Evolutionary conservation across 202 grass and related monocot genomes (phyloP).

Genomic region (Schoenoplectus tabernaemontani): DNA sequence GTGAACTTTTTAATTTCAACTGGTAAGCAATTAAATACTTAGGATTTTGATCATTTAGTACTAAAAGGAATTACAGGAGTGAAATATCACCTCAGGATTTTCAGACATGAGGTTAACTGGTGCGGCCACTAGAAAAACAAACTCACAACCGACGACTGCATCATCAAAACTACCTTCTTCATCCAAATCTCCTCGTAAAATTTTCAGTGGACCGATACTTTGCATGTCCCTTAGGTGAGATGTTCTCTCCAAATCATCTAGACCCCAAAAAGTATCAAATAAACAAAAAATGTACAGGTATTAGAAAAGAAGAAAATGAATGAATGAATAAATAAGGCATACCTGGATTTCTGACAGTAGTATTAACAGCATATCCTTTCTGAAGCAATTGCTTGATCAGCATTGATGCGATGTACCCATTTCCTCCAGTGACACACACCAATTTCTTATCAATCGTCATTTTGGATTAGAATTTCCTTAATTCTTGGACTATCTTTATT

Average conservation of each 20-base stretch:
- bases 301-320: neutral
- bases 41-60: neutral
- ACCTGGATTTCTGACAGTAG: slow-evolving; percentile 72
- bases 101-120: slow-evolving; percentile 40
- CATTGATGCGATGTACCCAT: slow-evolving; percentile 46
- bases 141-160: slow-evolving; percentile 45
- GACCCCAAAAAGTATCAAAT: neutral
- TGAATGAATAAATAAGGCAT: neutral
- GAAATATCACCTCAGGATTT: slow-evolving; percentile 43
- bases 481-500: neutral
- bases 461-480: neutral
- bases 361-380: slow-evolving; percentile 57
- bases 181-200: slow-evolving; percentile 37
- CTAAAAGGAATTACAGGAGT: neutral
- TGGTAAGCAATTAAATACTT: neutral
- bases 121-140: slow-evolving; percentile 63
- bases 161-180: slow-evolving; percentile 63
- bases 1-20: neutral
- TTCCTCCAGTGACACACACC: slow-evolving; percentile 71
- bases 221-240: slow-evolving; percentile 36
- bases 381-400: slow-evolving; percentile 59
- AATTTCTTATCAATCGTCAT: slow-evolving; percentile 19
- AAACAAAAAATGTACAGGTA: slow-evolving; percentile 3
- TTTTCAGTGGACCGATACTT: slow-evolving; percentile 31
- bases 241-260: slow-evolving; percentile 35